Conservation (phyloP, 2,329 filamentous ascomycete species). For the Pseudopyricularia javanii region DNA sequence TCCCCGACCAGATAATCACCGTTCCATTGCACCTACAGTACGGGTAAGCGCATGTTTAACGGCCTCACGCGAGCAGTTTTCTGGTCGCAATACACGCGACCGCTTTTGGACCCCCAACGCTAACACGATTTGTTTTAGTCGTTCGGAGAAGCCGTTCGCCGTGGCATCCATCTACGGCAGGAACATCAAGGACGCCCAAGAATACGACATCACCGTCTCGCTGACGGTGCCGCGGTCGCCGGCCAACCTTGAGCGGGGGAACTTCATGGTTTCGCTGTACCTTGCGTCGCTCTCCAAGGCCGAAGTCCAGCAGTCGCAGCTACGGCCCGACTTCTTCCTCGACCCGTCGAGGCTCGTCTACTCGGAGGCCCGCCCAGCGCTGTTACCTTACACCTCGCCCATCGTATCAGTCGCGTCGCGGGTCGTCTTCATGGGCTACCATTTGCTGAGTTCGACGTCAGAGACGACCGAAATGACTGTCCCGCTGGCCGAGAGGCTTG, state of each 20-base stretch:
- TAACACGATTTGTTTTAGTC: too few relatives aligned
- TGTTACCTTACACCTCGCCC: conserved; percentile 68
- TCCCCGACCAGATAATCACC: conserved; percentile 40
- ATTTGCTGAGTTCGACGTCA: conserved; percentile 50
- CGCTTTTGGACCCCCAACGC: too few relatives aligned
- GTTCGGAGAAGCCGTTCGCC: conserved; percentile 34
- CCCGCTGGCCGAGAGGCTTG: conserved; percentile 59
- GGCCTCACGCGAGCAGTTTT: too few relatives aligned
- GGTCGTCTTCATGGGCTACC: conserved; percentile 53
- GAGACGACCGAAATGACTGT: conserved; percentile 55
- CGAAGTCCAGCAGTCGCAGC: conserved; percentile 7
- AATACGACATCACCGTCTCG: conserved; percentile 71
- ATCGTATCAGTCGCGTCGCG: conserved; percentile 51
- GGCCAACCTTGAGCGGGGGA: conserved; percentile 64
- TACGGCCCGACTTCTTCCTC: conserved; percentile 18
- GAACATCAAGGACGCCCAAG: conserved; percentile 56
- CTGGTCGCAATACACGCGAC: too few relatives aligned
- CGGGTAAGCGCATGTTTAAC: conserved; percentile 26
- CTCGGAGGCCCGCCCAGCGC: conserved; percentile 58
- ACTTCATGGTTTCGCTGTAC: conserved; percentile 85
- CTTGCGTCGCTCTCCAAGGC: conserved; percentile 37
- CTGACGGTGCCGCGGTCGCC: conserved; percentile 69
- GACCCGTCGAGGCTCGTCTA: conserved; percentile 28
- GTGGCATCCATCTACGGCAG: conserved; percentile 29
- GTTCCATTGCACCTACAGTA: conserved; percentile 46